Evolutionary conservation across 1,284 basidiomycete species (phyloP).

Genomic region (Puccinia triticina): DNA sequence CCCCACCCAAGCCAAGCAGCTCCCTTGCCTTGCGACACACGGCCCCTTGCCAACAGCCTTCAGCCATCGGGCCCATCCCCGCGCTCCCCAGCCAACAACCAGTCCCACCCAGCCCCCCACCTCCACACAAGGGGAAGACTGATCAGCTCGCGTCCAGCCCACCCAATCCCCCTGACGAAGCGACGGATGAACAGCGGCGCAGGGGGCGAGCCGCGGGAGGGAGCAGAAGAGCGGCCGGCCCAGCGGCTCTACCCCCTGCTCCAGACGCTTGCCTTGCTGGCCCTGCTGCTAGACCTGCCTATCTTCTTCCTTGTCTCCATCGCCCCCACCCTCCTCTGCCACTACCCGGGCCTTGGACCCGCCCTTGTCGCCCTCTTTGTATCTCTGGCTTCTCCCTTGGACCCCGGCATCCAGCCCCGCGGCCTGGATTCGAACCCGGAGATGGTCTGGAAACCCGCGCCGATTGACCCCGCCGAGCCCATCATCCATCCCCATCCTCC

Average conservation of each 20-base stretch:
- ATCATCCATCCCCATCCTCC: not conserved
- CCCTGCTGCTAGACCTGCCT: not conserved
- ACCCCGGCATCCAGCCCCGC: conserved; percentile 59
- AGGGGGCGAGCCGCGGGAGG: no score
- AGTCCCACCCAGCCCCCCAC: no score
- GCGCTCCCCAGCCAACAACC: no score
- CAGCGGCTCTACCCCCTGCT: conserved; percentile 15
- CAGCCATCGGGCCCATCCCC: no score
- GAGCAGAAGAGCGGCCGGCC: no score
- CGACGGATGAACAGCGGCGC: not conserved
- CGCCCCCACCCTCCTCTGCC: not conserved
- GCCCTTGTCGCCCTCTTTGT: not conserved
- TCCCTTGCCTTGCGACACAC: no score
- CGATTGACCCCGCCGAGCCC: conserved; percentile 33
- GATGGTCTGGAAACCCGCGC: conserved; percentile 53
- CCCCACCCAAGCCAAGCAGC: no score
- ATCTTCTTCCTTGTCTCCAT: conserved; percentile 1
- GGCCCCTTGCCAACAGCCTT: no score
- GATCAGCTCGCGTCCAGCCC: conserved; percentile 9
- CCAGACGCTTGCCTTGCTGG: not conserved
- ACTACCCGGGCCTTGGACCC: not conserved
- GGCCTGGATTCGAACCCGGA: conserved; percentile 57
- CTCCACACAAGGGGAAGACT: no score
- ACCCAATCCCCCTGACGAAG: not conserved
- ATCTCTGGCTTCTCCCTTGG: conserved; percentile 53